These are phyloP conservation scores for Pleurotus giganteus DNA, from an alignment of 768 basidiomycete species.

Conservation along the genomic window DNA sequence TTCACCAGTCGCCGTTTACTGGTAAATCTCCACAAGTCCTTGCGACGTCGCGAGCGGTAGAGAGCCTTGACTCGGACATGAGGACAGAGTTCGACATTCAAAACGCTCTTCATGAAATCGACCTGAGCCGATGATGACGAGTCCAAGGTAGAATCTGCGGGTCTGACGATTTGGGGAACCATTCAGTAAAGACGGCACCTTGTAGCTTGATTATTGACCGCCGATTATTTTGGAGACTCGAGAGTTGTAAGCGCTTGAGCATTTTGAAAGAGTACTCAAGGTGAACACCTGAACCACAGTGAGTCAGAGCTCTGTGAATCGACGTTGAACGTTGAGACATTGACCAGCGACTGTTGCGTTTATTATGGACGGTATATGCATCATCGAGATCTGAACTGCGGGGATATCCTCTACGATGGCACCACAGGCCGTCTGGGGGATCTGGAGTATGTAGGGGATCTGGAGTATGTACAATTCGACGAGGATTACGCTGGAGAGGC, in stretches of 20 bases:
- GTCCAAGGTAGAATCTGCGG: constrained; percentile 49
- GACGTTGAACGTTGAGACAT: no score
- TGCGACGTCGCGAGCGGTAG: constrained; percentile 68
- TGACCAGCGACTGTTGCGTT: no score
- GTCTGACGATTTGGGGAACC: constrained; percentile 43
- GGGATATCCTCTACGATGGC: constrained; percentile 8
- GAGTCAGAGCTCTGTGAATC: no score
- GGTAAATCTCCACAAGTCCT: constrained; percentile 47
- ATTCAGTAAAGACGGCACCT: no score
- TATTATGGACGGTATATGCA: no score
- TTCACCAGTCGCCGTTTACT: no score
- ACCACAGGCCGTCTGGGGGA: constrained; percentile 2
- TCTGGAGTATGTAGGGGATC: no score
- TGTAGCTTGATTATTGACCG: no score
- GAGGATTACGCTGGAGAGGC: background rate
- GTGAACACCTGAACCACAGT: no score
- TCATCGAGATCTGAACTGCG: constrained; percentile 11
- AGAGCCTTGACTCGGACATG: constrained; percentile 84
- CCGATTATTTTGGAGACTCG: no score
- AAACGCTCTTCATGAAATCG: constrained; percentile 57
- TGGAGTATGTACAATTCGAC: constrained; percentile 3
- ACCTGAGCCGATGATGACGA: constrained; percentile 52
- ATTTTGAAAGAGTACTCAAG: no score
- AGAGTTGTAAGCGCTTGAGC: no score
- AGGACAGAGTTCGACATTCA: constrained; percentile 85